Percentiles rank a stretch among this genome's conserved stretches.
phyloP scores from a whole-genome alignment of 805 yeast species.

The Hanseniaspora lindneri region DNA sequence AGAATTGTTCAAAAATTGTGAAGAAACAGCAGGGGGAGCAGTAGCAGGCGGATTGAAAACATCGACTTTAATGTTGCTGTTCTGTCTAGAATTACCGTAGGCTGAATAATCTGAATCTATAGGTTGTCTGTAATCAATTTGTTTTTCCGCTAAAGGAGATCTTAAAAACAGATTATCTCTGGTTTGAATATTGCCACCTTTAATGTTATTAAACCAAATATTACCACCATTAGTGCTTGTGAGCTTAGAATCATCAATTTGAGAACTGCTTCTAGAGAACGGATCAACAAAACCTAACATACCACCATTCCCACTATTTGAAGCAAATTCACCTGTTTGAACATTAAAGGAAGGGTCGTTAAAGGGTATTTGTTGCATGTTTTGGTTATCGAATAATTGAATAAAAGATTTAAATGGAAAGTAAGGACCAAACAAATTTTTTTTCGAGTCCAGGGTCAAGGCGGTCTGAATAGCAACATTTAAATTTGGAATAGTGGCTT shows the following conservation, averaged over 20 bases:
- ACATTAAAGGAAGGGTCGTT: conserved; percentile 17
- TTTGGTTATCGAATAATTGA: conserved; percentile 32
- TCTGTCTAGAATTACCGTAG: neutral
- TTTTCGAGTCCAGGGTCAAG: conserved; percentile 31
- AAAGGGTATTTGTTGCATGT: conserved; percentile 24
- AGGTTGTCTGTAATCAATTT: neutral
- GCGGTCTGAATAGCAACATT: conserved; percentile 37
- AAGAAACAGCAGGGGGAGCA: neutral
- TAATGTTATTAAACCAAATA: conserved; percentile 8
- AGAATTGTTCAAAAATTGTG: neutral
- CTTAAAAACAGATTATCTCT: conserved; percentile 3
- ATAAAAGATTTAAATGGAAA: conserved; percentile 32
- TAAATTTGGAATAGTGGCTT: conserved; percentile 37
- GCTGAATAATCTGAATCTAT: neutral
- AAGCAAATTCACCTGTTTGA: neutral
- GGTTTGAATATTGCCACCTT: neutral
- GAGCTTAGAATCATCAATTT: neutral
- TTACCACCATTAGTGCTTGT: conserved; percentile 2
- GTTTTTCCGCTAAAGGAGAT: neutral
- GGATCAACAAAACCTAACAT: conserved; percentile 12
- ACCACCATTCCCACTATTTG: neutral
- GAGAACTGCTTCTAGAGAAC: conserved; percentile 1
- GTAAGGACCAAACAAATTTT: conserved; percentile 39
- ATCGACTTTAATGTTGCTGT: neutral
- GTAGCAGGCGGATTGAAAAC: conserved; percentile 4